phyloP scores from a whole-genome alignment of 495 filamentous ascomycete species.

The Neohortaea acidophila region DNA sequence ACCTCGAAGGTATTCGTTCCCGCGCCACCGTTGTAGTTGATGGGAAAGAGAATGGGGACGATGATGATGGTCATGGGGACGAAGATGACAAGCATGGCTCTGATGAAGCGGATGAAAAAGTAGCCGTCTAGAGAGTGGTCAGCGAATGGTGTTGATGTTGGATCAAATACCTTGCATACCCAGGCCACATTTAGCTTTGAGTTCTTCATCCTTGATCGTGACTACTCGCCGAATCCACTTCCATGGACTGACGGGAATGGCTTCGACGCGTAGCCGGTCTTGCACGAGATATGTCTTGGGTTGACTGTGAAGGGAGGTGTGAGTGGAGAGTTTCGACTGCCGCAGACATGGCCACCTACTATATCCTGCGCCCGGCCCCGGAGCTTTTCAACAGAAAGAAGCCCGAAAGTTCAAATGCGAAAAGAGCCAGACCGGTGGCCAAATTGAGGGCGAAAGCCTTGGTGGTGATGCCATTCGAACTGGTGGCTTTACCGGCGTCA shows the following conservation, averaged over 20 bases:
- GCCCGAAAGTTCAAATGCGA: slow-evolving; percentile 3
- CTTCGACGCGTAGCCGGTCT: slow-evolving; percentile 7
- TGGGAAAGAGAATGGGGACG: slow-evolving; percentile 3
- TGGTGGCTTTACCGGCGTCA: slow-evolving; percentile 1
- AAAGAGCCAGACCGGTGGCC: slow-evolving; percentile 2
- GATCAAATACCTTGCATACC: no score
- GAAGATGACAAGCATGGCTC: slow-evolving; percentile 9
- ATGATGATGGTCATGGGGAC: slow-evolving; percentile 4
- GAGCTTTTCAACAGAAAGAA: slow-evolving; percentile 9
- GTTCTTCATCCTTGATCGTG: slow-evolving; percentile 7
- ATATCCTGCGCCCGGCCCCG: slow-evolving; percentile 1
- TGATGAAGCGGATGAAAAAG: slow-evolving; percentile 8
- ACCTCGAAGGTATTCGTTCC: background rate
- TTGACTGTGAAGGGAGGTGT: background rate
- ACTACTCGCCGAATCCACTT: slow-evolving; percentile 6
- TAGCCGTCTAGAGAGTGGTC: slow-evolving; percentile 10
- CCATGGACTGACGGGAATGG: slow-evolving; percentile 3
- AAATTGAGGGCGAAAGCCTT: slow-evolving; percentile 6
- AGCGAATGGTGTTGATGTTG: no score
- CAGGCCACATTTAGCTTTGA: slow-evolving; percentile 6
- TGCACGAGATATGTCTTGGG: slow-evolving; percentile 8
- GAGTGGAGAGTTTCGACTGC: background rate
- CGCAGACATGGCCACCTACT: background rate
- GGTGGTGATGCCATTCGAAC: slow-evolving; percentile 3
- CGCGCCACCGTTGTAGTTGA: slow-evolving; percentile 7